Evolutionary conservation across 169 alveolate genomes (phyloP), one percentile per base, ranked within the genome.

Genomic region (Eimeria maxima): DNA sequence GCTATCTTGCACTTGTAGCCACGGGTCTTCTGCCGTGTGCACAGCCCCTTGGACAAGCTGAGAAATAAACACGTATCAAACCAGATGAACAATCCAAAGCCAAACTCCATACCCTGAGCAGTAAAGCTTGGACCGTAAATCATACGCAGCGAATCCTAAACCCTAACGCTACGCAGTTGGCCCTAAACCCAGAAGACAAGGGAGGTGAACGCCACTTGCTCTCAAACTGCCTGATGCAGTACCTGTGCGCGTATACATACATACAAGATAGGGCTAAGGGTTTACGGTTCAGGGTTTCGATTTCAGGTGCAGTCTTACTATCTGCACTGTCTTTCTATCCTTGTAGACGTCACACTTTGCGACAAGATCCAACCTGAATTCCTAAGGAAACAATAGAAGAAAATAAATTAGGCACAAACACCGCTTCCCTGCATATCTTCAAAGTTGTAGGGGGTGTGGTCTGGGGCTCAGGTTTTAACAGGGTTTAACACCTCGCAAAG

Each of bases 281-380:
- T 60, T 60, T 60, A 60, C 27, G 69, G 69, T 60, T 60, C 20
- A 53, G 63, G 63, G 11, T 11, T 2, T 8, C 63, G 63, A 29
- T 2, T 67, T n/a, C 78, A 67, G 38, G 8, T 67, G 24, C 38
- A 42, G 38, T 14, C 89, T 80, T 38, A 80, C 89, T 20, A 80
- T 80, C 67, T 80, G 89, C 42, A 80, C 89, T n/a, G 33, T 80
- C 67, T 80, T 80, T 22, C 5, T 60, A 42, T 47, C 89, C 47
- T 44, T 80, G 65, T 80, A 80, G 42, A 80, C n/a, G 42, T 80
- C 89, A 18, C 89, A 80, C 89, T 80, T 80, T 42, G 89, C 89
- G 63, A 42, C 47, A n/a, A 80, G 38, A 20, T 80, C 69, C 10
- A 80, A 80, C 47, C 47, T 7, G 42, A 80, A 80, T 44, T 80